phyloP scores from a whole-genome alignment of 495 filamentous ascomycete species.

The Aspergillus homomorphus region DNA sequence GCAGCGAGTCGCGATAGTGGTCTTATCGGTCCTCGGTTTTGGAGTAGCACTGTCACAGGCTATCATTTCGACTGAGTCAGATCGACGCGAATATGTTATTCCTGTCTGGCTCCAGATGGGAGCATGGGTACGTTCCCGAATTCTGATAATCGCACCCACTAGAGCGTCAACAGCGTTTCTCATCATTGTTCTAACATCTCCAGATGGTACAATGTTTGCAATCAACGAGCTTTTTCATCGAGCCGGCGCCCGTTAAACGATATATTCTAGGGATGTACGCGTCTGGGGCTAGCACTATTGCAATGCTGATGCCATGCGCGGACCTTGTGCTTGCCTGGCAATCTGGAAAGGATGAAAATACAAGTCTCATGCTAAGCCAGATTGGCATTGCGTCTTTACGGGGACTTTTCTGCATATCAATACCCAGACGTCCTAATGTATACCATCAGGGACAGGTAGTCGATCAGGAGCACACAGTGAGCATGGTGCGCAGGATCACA shows the following conservation, averaged over 20 bases:
- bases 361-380: conserved; percentile 22
- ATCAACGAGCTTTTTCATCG: conserved; percentile 34
- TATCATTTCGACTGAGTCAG: conserved; percentile 10
- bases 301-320: conserved; percentile 15
- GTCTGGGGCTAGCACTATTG: conserved; percentile 30
- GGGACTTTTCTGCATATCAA: conserved; percentile 29
- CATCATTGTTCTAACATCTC: conserved; percentile 1
- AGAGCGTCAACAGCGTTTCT: neutral
- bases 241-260: conserved; percentile 28
- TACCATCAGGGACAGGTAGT: conserved; percentile 54
- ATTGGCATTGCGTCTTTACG: conserved; percentile 27
- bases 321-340: conserved; percentile 22
- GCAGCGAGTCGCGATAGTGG: conserved; percentile 16
- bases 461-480: conserved; percentile 60
- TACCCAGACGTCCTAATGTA: conserved; percentile 70
- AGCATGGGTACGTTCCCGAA: conserved; percentile 32
- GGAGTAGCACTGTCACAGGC: conserved; percentile 21
- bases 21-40: conserved; percentile 16
- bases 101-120: conserved; percentile 34
- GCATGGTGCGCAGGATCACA: conserved; percentile 58
- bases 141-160: neutral
- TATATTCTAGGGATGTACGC: conserved; percentile 30
- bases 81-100: conserved; percentile 7
- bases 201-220: conserved; percentile 32
- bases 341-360: conserved; percentile 6